These are phyloP conservation scores for Xylariaceae sp. DNA, from an alignment of 2,329 filamentous ascomycete species.

Conservation along the genomic window DNA sequence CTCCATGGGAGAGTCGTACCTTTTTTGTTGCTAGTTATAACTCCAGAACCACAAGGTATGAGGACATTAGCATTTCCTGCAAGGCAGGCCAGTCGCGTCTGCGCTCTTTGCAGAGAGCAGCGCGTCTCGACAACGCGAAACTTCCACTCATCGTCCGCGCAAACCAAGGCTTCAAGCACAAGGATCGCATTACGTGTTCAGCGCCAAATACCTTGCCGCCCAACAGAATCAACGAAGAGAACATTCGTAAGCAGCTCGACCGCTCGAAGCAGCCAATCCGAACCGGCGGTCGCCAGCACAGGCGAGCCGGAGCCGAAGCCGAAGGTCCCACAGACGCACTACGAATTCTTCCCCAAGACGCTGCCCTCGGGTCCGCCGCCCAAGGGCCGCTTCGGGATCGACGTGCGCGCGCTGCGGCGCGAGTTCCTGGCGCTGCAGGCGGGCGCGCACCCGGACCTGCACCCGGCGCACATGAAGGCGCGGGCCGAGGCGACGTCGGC, in stretches of 20 bases:
- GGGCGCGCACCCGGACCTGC: slow-evolving; percentile 75
- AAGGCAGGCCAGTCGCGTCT: slow-evolving; percentile 34
- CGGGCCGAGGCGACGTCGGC: slow-evolving; percentile 79
- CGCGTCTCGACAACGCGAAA: slow-evolving; percentile 12
- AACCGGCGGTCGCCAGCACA: background rate
- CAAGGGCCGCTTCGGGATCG: slow-evolving; percentile 73
- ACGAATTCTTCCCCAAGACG: slow-evolving; percentile 85
- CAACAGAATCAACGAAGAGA: background rate
- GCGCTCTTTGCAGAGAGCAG: slow-evolving; percentile 37
- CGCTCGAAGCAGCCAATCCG: background rate
- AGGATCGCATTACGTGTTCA: background rate
- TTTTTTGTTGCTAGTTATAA: too few relatives aligned
- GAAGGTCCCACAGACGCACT: slow-evolving; percentile 63
- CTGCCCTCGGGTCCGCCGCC: slow-evolving; percentile 82
- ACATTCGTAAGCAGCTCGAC: background rate
- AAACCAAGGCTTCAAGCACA: background rate
- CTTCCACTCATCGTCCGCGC: background rate
- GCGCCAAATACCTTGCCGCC: background rate
- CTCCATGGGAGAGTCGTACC: too few relatives aligned
- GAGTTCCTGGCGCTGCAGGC: slow-evolving; percentile 90
- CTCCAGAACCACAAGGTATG: slow-evolving; percentile 24
- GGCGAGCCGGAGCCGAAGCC: background rate
- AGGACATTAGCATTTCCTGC: slow-evolving; percentile 30
- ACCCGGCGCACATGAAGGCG: slow-evolving; percentile 58
- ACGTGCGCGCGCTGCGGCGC: slow-evolving; percentile 71